Base-by-base conservation (phyloP, 805 yeast species). In the Debaryomyces maramus region DNA sequence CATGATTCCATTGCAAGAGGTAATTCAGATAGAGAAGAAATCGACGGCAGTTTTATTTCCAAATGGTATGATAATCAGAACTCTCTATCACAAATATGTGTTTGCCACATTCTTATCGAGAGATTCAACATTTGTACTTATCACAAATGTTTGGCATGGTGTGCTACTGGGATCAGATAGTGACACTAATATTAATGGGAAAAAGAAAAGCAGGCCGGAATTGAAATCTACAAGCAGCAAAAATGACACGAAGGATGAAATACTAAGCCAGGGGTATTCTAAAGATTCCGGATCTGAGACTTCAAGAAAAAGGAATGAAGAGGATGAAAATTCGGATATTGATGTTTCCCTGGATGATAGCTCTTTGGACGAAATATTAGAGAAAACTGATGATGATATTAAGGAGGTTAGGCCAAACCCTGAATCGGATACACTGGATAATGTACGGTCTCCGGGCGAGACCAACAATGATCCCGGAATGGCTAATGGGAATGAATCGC, bases 1-100 rank as follows among this genome's bases (percentile, higher is more conserved):
- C 14, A 55, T 72, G 3, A 72, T 84, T 4, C 80, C 86, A 2
- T 67, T 81, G 38, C 74, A 69, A 39, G 86, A 83, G 48, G 78
- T 84, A 16, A 72, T 81, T 21, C 79, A 77, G 46, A 70, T 84
- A 15, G 84, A 80, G 45, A 83, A 83, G 57, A 78, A 73, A 55
- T 72, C 77, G 11, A 83, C 88, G 0, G 85, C 82, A 0, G 81
- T 80, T 0, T 65, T 84, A 11, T 81, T 84, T 44, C 88, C 88
- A 5, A 84, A 83, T 53, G 88, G 85, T 0, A 74, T 84, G 45
- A 72, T 74, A 32, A 72, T 84, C 16, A 73, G 77, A 40, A 83
- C 89, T 1, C 60, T 81, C 34, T 85, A 83, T 51, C 77, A 75
- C 18, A 78, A 74, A 49, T 80, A 77, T 53, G 70, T 73, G 0